Evolutionary conservation across 1,139 yeast genomes (phyloP).

Genomic region (Spathaspora sp.): DNA sequence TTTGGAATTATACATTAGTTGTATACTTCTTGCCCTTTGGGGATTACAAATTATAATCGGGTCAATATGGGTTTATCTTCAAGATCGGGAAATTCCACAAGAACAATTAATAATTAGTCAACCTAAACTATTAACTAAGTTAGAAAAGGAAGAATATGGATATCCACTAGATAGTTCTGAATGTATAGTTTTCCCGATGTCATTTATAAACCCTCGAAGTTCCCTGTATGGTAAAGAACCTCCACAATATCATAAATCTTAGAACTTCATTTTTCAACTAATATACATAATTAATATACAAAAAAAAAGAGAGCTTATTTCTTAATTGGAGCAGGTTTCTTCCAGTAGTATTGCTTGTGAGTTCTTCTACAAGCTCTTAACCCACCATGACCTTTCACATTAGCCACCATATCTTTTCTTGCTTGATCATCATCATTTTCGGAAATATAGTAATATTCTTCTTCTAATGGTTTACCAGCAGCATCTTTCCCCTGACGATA

Average conservation of each 20-base stretch:
- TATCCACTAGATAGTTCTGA: constrained; percentile 20
- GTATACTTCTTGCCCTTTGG: constrained; percentile 50
- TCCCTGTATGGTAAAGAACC: neutral
- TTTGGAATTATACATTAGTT: constrained; percentile 47
- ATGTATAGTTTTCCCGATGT: neutral
- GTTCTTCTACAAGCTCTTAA: constrained; percentile 88
- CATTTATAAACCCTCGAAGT: neutral
- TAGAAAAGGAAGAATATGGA: constrained; percentile 28
- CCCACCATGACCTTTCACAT: constrained; percentile 78
- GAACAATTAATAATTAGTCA: constrained; percentile 20
- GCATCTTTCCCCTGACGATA: constrained; percentile 92
- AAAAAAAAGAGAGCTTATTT: constrained; percentile 19
- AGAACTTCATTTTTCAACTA: neutral
- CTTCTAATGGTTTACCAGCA: constrained; percentile 90
- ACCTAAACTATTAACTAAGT: constrained; percentile 31
- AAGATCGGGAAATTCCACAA: constrained; percentile 4
- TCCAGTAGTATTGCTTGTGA: constrained; percentile 91
- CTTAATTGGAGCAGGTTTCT: constrained; percentile 61
- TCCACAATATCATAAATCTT: neutral
- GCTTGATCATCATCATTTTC: constrained; percentile 75
- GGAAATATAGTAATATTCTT: constrained; percentile 86
- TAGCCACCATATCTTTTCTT: constrained; percentile 68
- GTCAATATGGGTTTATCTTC: constrained; percentile 1
- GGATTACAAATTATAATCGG: constrained; percentile 44
- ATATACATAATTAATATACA: neutral